Evolutionary conservation across 352 stramenopile genomes (phyloP).

Genomic region (Phytophthora kernoviae): DNA sequence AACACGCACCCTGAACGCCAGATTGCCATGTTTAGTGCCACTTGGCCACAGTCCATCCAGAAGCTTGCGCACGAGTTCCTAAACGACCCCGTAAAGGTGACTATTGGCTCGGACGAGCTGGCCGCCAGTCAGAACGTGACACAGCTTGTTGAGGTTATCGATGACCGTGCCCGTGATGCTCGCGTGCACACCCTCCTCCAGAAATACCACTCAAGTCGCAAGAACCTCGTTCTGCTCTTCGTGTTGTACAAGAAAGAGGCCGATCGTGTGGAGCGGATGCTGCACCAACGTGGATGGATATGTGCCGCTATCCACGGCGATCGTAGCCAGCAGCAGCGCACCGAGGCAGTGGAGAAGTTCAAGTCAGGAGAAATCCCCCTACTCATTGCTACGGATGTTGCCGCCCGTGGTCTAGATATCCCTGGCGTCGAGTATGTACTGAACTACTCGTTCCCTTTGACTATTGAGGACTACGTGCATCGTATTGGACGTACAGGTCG

Average conservation of each 20-base stretch:
- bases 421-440: slow-evolving; percentile 96
- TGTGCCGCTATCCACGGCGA: slow-evolving; percentile 97
- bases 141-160: slow-evolving; percentile 95
- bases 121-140: slow-evolving; percentile 95
- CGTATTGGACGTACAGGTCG: slow-evolving; percentile 94
- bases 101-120: slow-evolving; percentile 94
- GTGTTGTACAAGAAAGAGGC: slow-evolving; percentile 99
- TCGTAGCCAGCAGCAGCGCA: slow-evolving; percentile 93
- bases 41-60: slow-evolving; percentile 97
- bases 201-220: slow-evolving; percentile 91
- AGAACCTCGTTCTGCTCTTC: slow-evolving; percentile 96
- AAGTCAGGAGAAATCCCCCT: slow-evolving; percentile 94
- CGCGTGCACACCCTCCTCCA: slow-evolving; percentile 91
- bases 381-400: slow-evolving; percentile 97
- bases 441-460: slow-evolving; percentile 98
- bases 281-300: slow-evolving; percentile 93
- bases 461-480: slow-evolving; percentile 98
- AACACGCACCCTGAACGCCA: slow-evolving; percentile 84
- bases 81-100: slow-evolving; percentile 92
- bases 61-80: slow-evolving; percentile 97
- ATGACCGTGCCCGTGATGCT: slow-evolving; percentile 90
- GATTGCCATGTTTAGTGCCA: slow-evolving; percentile 98
- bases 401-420: slow-evolving; percentile 97
- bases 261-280: slow-evolving; percentile 93
- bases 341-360: slow-evolving; percentile 93